Evolutionary conservation across 139 green algal genomes (phyloP), one percentile per base, ranked within the genome.

Genomic region (Monoraphidium neglectum): DNA sequence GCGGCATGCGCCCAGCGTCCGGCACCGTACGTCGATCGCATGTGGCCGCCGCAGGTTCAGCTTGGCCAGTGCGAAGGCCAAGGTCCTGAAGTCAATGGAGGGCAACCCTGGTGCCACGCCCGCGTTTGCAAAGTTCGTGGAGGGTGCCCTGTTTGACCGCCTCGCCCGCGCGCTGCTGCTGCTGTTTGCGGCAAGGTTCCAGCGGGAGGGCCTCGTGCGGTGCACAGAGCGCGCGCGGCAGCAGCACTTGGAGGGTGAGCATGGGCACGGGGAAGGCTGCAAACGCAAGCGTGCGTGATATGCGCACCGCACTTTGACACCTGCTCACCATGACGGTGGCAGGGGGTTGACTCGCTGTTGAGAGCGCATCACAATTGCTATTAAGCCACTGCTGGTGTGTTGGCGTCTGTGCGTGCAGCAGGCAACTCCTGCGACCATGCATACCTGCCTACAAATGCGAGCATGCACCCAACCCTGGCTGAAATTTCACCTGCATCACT

Each of bases 171-270:
- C 56, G 32, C 37, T 72, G 28, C 49, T 90, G 28, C 79, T 90
- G 26, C 84, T 84, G 59, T 87, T 90, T 63, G 81, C 72, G 15
- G 77, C 81, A 0, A 68, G 79, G 38, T 87, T 87, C 60, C 73
- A 79, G 36, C 63, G 64, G 30, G 62, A 80, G 69, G 70, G 57
- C 66, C 49, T 82, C 33, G 46, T 53, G 32, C 82, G 28, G 8
- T 73, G 62, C 38, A 84, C 86, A 79, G 85, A 90, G 21, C 70
- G 73, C 21, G 69, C 81, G 47, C 73, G 84, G 38, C 85, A 89
- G 68, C 72, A 82, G 68, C 81, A 86, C 61, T 56, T 87, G 30
- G 81, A 89, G 43, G 65, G 65, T 74, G n/a, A 60, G 63, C 61
- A 32, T 2, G 30, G 36, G 23, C 10, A 18, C 32, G 26, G 13